Base-by-base conservation (phyloP, 805 yeast species). In the Starmerella potacharoeniae region DNA sequence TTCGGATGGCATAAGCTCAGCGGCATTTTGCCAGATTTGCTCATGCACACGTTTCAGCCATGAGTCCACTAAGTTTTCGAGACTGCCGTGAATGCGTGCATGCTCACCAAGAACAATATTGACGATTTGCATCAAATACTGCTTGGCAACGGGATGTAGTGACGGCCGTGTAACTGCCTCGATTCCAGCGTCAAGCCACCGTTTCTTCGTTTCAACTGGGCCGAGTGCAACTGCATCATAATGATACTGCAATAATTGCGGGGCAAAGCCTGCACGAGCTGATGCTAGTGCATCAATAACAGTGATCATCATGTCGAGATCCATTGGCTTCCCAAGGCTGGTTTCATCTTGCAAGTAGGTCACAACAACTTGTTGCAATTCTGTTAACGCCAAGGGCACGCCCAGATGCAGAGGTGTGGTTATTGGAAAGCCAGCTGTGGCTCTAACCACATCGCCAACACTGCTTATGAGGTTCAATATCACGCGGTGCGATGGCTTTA, bases 31-130 rank as follows among this genome's bases (percentile, higher is more conserved):
- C 98, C 98, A 93, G 6, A 93, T 74, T 55, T 78, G 77, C 8
- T 74, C 72, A 59, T 80, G 81, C 3, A 91, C 76, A 9, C 74
- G 60, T 13, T 75, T 76, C 37, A 91, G 69, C 96, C 97, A 89
- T 14, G 60, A 52, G 1, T 55, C 64, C 17, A 70, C 66, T 30
- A 81, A 70, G 45, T 82, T 73, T 1, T 65, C 70, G 36, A 75
- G 72, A 45, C 74, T 73, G 0, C 81, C 81, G 9, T 68, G 65
- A 7, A 68, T 69, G 28, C 75, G 71, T 5, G 82, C 81, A 63
- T 86, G 90, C 58, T 75, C 79, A 4, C 83, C 70, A 33, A 89
- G 73, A 1, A 82, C 76, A 0, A 90, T 76, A 56, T 83, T 84
- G 58, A 86, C 77, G 11, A 90, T 41, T 10, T 29, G 30, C 58